phyloP scores from a whole-genome alignment of 1,139 yeast species.

The Arxiozyma slooffiae region DNA sequence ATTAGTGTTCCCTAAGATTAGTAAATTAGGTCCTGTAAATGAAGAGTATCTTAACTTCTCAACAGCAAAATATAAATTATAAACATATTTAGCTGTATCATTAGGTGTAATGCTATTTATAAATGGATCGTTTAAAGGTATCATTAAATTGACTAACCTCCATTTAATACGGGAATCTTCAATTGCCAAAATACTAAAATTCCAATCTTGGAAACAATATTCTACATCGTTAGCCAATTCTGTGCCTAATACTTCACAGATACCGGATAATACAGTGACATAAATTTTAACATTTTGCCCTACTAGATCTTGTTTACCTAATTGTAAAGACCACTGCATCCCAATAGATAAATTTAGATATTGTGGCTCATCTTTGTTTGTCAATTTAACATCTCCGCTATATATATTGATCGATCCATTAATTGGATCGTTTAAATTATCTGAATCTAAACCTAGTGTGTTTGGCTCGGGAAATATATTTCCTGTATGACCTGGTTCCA shows the following conservation, averaged over 20 bases:
- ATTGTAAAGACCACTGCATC: constrained; percentile 4
- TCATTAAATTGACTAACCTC: constrained; percentile 15
- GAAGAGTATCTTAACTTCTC: constrained; percentile 46
- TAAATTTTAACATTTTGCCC: constrained; percentile 35
- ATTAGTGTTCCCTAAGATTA: constrained; percentile 62
- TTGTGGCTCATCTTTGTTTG: not conserved
- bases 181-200: constrained; percentile 53
- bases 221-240: constrained; percentile 71
- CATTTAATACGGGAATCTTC: constrained; percentile 46
- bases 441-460: not conserved
- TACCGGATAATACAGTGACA: constrained; percentile 53
- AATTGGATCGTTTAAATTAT: not conserved
- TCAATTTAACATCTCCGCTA: not conserved
- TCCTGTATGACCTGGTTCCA: not conserved
- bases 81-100: constrained; percentile 36
- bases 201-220: constrained; percentile 48
- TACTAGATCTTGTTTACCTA: constrained; percentile 34
- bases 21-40: constrained; percentile 51
- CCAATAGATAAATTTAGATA: constrained; percentile 4
- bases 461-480: not conserved
- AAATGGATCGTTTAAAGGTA: constrained; percentile 8
- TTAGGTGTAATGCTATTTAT: constrained; percentile 15
- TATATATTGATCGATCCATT: not conserved
- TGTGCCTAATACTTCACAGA: constrained; percentile 87
- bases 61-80: constrained; percentile 65